These are phyloP conservation scores for Backusella circina DNA, from an alignment of 192 early-diverging fungal genomes.

Conservation along the genomic window DNA sequence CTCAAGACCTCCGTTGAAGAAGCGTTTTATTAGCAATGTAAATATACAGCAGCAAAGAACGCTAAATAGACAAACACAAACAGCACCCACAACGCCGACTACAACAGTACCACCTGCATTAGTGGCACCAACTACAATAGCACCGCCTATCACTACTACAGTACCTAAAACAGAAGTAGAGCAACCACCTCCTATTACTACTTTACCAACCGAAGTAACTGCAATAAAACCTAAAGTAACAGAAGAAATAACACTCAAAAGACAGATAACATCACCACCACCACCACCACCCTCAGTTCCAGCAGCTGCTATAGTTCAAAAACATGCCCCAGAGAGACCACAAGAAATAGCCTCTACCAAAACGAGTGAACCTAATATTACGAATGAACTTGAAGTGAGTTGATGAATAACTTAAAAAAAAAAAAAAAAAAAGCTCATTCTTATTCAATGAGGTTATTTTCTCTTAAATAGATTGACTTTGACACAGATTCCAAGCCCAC, in stretches of 20 bases:
- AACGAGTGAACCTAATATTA: background rate
- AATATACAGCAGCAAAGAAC: constrained; percentile 6
- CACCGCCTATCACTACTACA: background rate
- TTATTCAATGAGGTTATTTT: background rate
- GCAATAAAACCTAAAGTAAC: background rate
- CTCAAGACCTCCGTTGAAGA: constrained; percentile 16
- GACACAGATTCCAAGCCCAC: background rate
- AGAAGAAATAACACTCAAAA: background rate
- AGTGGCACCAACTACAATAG: background rate
- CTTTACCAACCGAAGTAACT: background rate
- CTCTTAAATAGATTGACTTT: background rate
- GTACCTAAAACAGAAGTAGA: background rate
- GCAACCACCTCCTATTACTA: background rate
- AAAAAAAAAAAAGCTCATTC: no score
- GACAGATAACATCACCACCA: background rate
- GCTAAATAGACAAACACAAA: background rate
- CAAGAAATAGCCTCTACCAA: background rate
- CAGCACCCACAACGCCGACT: background rate
- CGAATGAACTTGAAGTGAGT: background rate
- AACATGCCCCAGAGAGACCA: background rate
- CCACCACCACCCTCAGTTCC: background rate
- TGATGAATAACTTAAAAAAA: background rate
- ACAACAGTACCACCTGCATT: background rate
- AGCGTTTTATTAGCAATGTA: constrained; percentile 8
- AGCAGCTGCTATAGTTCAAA: no score